Base-by-base conservation (phyloP, 2,329 filamentous ascomycete genomes). In the Exserohilum rostratum region DNA sequence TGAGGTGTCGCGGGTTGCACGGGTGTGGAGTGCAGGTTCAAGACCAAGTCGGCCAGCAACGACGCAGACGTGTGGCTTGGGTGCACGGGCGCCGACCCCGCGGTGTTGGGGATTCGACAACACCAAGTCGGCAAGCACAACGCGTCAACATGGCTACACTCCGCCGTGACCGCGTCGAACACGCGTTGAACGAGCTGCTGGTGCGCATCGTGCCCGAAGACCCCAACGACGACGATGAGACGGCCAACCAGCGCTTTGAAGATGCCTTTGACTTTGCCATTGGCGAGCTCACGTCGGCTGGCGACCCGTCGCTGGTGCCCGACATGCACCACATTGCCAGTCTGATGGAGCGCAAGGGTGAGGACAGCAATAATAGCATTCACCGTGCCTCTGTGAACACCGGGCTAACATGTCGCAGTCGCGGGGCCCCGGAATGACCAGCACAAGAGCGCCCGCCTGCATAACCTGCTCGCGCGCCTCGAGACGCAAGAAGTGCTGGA, bases 251-350 rank as follows among this genome's bases (percentile, higher is more conserved):
- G 65, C 85, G 88, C 58, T 86, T 90, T 70, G 85, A 90, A 60
- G 82, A 85, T 60, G 82, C 83, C 22, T 78, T 82, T 53, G 77
- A 82, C 17, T 77, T 80, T 60, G 83, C 83, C 37, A 76, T 75
- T 57, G 75, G 76, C 43, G 77, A 78, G 46, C 78, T 82, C 59
- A 78, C 75, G 15, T 68, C 65, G 22, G 73, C 76, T 29, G 69
- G 69, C 22, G 82, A 83, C 56, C 81, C 85, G 45, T 77, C 82
- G 49, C 77, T 88, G 47, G 83, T 84, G 27, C 83, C 88, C 55
- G 89, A 93, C 71, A 88, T 96, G 61, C 93, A 96, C 73, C 93
- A 97, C 81, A 92, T 93, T 49, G 91, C 91, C 27, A 92, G 97
- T 73, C 79, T 96, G 67, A 97, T 99, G 75, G 95, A 93, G 79